These are phyloP conservation scores for Batrachochytrium dendrobatidis DNA, from an alignment of 371 early-diverging fungal genomes.

Conservation along the genomic window DNA sequence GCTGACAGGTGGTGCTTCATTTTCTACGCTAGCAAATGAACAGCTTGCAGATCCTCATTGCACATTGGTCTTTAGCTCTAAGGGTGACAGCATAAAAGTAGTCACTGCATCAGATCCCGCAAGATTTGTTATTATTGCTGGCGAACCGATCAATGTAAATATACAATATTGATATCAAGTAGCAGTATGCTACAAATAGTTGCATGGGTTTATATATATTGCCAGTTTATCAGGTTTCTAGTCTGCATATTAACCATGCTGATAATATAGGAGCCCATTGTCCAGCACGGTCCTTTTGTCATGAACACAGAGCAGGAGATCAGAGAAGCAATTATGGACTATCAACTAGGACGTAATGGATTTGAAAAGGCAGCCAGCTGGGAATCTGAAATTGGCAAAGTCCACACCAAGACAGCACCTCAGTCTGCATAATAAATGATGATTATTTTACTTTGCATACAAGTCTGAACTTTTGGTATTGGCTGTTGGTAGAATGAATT, in stretches of 20 bases:
- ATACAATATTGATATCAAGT: too few relatives aligned
- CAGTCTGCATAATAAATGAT: too few relatives aligned
- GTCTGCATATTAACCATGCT: too few relatives aligned
- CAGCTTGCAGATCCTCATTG: slow-evolving; percentile 25
- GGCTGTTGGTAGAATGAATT: too few relatives aligned
- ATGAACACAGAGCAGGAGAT: slow-evolving; percentile 38
- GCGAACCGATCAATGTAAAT: slow-evolving; percentile 35
- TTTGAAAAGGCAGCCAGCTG: slow-evolving; percentile 25
- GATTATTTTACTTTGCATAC: too few relatives aligned
- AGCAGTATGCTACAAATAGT: too few relatives aligned
- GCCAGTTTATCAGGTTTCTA: too few relatives aligned
- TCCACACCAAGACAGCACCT: too few relatives aligned
- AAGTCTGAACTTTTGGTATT: too few relatives aligned
- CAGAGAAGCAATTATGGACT: slow-evolving; percentile 36
- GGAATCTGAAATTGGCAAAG: slow-evolving; percentile 15
- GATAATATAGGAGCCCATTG: slow-evolving; percentile 14
- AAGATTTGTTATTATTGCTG: slow-evolving; percentile 32
- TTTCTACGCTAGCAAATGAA: too few relatives aligned
- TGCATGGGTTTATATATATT: too few relatives aligned
- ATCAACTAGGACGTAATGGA: slow-evolving; percentile 35
- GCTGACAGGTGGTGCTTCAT: slow-evolving; percentile 47
- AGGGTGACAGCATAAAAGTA: slow-evolving; percentile 21
- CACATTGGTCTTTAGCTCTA: slow-evolving; percentile 24
- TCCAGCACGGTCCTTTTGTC: slow-evolving; percentile 40
- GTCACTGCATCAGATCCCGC: slow-evolving; percentile 6